These are phyloP conservation scores for Piper longum DNA, from an alignment of 164 flowering plant species.

Conservation along the genomic window DNA sequence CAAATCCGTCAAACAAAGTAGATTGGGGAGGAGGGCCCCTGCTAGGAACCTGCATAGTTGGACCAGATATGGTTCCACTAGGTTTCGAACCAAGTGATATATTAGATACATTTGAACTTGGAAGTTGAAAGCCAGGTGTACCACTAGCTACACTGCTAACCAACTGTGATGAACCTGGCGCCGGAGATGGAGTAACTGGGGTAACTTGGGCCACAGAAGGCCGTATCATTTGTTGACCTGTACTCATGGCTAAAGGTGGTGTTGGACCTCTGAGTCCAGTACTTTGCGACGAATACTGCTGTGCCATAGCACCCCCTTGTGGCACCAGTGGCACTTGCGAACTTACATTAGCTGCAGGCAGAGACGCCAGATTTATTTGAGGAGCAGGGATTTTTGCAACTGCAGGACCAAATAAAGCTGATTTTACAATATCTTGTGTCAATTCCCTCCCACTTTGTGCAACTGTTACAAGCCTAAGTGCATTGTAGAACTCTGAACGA, in stretches of 20 bases:
- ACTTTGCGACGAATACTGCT: constrained; percentile 33
- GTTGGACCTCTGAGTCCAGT: constrained; percentile 44
- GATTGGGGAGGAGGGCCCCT: constrained; percentile 27
- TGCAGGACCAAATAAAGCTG: constrained; percentile 81
- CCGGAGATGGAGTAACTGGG: constrained; percentile 30
- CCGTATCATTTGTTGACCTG: constrained; percentile 31
- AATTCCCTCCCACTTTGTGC: constrained; percentile 88
- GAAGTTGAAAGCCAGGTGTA: constrained; percentile 13
- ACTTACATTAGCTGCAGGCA: constrained; percentile 27
- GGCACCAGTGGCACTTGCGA: constrained; percentile 23
- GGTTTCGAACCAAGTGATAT: constrained; percentile 36
- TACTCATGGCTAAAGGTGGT: constrained; percentile 20
- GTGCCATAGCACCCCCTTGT: constrained; percentile 21
- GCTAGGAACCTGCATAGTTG: constrained; percentile 25
- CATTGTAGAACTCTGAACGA: constrained; percentile 76
- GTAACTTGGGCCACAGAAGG: constrained; percentile 39
- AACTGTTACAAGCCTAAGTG: constrained; percentile 88
- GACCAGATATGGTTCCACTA: constrained; percentile 20
- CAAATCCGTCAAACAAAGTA: constrained; percentile 15
- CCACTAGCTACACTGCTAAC: constrained; percentile 27
- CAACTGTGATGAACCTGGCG: constrained; percentile 20
- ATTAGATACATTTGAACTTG: constrained; percentile 20
- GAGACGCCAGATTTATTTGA: constrained; percentile 51
- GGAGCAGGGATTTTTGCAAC: constrained; percentile 94
- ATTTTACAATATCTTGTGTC: constrained; percentile 84